Percentiles rank a stretch among this genome's conserved stretches.
These are phyloP conservation scores for Diaporthe destruens DNA, from an alignment of 2,329 filamentous ascomycete species.

Conservation along the genomic window DNA sequence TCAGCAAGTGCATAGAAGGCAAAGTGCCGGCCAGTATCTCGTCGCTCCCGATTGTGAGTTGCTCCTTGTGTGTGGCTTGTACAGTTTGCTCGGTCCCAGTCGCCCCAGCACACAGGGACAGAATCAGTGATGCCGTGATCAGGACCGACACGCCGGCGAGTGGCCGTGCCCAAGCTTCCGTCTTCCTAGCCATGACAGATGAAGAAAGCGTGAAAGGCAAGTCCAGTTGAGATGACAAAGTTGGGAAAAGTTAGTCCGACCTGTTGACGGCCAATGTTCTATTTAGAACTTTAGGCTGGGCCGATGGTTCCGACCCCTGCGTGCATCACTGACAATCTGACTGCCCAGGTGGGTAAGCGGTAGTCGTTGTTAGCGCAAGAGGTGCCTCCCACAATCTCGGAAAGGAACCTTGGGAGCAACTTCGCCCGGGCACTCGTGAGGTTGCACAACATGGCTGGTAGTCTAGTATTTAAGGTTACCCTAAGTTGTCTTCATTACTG, in stretches of 20 bases:
- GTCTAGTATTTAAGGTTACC: not conserved
- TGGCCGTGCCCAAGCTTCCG: not conserved
- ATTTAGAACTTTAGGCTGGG: not conserved
- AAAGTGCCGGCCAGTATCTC: not conserved
- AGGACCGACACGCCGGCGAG: not conserved
- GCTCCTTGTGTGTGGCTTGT: not conserved
- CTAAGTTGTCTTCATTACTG: not conserved
- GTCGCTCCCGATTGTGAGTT: not conserved
- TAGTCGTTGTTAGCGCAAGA: not conserved
- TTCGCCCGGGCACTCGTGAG: not conserved
- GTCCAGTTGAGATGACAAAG: not conserved
- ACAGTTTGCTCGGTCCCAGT: not conserved
- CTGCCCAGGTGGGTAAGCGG: no score
- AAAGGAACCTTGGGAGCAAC: not conserved
- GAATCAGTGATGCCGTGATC: not conserved
- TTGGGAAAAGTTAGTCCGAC: not conserved
- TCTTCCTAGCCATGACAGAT: not conserved
- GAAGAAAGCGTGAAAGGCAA: not conserved
- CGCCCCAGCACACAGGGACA: not conserved
- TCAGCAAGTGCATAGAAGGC: constrained; percentile 15
- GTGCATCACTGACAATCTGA: no score
- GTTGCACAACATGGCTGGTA: not conserved
- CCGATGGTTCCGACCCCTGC: not conserved
- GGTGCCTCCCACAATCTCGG: not conserved
- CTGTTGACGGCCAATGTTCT: not conserved